These are phyloP conservation scores for Botryotinia calthae DNA, from an alignment of 2,329 filamentous ascomycete genomes.

Conservation along the genomic window DNA sequence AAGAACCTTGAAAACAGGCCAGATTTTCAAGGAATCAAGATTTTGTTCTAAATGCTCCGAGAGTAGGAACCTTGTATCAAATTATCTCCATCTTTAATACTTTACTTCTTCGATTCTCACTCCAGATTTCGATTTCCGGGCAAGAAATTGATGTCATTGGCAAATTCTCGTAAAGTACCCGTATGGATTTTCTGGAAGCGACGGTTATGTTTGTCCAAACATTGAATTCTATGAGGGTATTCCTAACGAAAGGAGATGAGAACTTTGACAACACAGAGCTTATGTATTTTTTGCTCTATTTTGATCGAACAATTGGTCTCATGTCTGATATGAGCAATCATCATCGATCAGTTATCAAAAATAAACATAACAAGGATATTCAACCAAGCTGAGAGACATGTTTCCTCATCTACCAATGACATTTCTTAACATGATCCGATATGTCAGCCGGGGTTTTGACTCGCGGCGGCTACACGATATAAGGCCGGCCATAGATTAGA, in stretches of 20 bases:
- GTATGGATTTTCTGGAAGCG: slow-evolving; percentile 4
- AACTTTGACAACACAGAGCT: not conserved
- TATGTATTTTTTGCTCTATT: not conserved
- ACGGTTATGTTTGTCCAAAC: not conserved
- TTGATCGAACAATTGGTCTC: not conserved
- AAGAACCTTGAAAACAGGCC: not conserved
- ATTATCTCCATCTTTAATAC: not conserved
- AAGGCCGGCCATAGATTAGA: not conserved
- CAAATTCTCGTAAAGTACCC: not conserved
- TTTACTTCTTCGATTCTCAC: slow-evolving; percentile 11
- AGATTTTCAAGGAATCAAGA: slow-evolving; percentile 9
- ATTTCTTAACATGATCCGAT: not conserved
- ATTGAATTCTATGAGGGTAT: not conserved
- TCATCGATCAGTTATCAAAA: not conserved
- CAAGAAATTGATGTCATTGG: slow-evolving; percentile 6
- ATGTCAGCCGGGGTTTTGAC: not conserved
- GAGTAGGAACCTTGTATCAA: not conserved
- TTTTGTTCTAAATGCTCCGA: slow-evolving; percentile 7
- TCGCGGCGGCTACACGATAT: not conserved
- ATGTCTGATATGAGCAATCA: not conserved
- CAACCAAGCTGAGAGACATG: not conserved
- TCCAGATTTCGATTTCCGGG: slow-evolving; percentile 11
- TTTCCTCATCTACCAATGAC: not conserved
- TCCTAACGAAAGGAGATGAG: slow-evolving; percentile 3
- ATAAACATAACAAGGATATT: not conserved